Base-by-base conservation (phyloP, 371 early-diverging fungal genomes). In the Mortierella sp. region DNA sequence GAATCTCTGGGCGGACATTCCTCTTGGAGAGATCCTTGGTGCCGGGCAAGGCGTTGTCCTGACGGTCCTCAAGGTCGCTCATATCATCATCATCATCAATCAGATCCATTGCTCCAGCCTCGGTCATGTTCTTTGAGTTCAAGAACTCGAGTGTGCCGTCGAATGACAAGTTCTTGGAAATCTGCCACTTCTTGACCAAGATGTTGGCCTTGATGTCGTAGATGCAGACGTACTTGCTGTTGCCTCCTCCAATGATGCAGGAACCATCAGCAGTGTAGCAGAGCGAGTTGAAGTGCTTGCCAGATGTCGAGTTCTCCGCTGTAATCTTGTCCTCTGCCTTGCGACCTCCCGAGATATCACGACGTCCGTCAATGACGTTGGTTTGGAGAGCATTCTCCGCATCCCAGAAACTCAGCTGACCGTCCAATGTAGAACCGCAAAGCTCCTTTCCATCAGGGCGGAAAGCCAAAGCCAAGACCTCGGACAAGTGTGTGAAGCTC, bases 181-280 rank as follows among this genome's bases (percentile, higher is more conserved):
- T 94, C 80, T 95, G 95, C 91, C 97, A 99, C 88, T 96, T 95
- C 81, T 95, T 95, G 82, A 99, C 89, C 50, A 99, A 91, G 14
- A 95, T 91, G 13, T 89, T 87, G 44, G 93, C 92, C 50, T 89
- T 89, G 14, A 96, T 91, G 87, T 99, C 97, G 87, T 99, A 99
- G 73, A 99, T 93, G 89, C 99, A 99, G 14, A 99, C 96, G 87
- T 94, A 97, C 88, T 97, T 97, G 88, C 96, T 95, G 85, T 95
- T 96, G 47, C 99, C 99, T 34, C 99, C 98, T 63, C 96, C 98
- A 80, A 99, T 90, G 38, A 99, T 89, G 48, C 94, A 92, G 10
- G 94, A 88, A 14, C 99, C 99, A 83, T 99, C 99, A 21, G 97
- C 96, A 1, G 97, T 97, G 85, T 98, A 99, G 90, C 96, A 96